Evolutionary conservation across 805 yeast species (phyloP).

Genomic region (Saccharomyces eubayanus): DNA sequence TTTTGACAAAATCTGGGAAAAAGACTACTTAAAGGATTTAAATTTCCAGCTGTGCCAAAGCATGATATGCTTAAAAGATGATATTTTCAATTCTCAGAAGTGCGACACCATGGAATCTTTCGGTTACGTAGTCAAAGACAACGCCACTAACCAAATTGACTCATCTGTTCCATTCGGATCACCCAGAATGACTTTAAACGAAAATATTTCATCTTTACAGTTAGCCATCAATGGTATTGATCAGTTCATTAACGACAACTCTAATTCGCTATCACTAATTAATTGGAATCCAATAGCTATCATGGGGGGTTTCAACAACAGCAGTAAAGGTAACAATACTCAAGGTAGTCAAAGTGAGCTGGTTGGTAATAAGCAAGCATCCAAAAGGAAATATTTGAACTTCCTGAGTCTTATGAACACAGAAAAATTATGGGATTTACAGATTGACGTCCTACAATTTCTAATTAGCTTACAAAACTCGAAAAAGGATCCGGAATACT

Average conservation of each 20-base stretch:
- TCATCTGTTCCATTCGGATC: conserved; percentile 24
- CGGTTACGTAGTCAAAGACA: conserved; percentile 18
- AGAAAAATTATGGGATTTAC: conserved; percentile 21
- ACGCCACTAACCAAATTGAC: conserved; percentile 5
- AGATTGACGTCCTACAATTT: conserved; percentile 17
- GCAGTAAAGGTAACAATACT: not conserved
- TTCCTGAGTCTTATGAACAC: conserved; percentile 18
- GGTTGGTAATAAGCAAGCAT: not conserved
- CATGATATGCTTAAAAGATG: conserved; percentile 12
- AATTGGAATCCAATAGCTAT: conserved; percentile 11
- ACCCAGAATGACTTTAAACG: not conserved
- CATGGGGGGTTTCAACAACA: conserved; percentile 14
- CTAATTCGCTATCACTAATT: not conserved
- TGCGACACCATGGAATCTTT: conserved; percentile 9
- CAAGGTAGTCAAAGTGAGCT: not conserved
- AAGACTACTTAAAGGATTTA: conserved; percentile 22
- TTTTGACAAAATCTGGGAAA: conserved; percentile 24
- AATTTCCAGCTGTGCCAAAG: conserved; percentile 17
- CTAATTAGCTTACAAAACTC: conserved; percentile 13
- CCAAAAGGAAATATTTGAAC: conserved; percentile 9
- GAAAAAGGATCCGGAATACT: conserved; percentile 5
- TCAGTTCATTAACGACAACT: conserved; percentile 8
- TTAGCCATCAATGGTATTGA: conserved; percentile 25
- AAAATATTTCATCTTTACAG: conserved; percentile 12
- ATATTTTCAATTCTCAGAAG: not conserved